Percentiles rank a stretch among this genome's conserved stretches.
phyloP scores from a whole-genome alignment of 2,329 filamentous ascomycete species.

The Pseudogymnoascus sp. region DNA sequence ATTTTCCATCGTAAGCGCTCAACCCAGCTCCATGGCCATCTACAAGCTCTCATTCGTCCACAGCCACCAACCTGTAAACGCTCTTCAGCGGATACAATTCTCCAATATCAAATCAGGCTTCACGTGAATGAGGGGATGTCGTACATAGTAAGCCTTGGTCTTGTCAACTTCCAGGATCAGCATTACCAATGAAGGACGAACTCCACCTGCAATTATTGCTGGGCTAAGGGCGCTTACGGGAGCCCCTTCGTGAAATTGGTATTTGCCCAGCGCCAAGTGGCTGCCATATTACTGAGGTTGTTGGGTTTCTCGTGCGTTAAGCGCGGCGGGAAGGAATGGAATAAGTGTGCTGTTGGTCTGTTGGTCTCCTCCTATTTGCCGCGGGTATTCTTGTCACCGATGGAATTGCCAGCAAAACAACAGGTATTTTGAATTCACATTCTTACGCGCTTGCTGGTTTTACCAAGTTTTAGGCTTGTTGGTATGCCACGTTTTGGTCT shows the following conservation, averaged over 20 bases:
- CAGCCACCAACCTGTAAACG: neutral
- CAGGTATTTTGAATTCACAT: neutral
- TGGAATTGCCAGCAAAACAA: neutral
- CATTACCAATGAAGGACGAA: neutral
- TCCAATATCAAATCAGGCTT: neutral
- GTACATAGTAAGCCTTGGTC: neutral
- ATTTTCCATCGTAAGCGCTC: neutral
- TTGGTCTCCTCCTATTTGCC: neutral
- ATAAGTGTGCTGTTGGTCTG: neutral
- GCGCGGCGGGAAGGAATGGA: neutral
- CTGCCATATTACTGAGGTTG: neutral
- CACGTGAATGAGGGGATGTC: neutral
- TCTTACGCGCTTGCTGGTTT: neutral
- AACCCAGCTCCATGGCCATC: neutral
- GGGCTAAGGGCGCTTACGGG: neutral
- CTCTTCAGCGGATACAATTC: neutral
- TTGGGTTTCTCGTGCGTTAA: neutral
- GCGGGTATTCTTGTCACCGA: neutral
- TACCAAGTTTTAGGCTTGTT: neutral
- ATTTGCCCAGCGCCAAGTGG: neutral
- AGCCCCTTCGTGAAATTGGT: slow-evolving; percentile 1
- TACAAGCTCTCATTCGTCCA: neutral
- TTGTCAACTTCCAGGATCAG: neutral
- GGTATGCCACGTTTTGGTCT: neutral
- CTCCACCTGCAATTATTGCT: neutral